Conservation (phyloP, 2,329 filamentous ascomycete genomes). For the Epichloe baconii region DNA sequence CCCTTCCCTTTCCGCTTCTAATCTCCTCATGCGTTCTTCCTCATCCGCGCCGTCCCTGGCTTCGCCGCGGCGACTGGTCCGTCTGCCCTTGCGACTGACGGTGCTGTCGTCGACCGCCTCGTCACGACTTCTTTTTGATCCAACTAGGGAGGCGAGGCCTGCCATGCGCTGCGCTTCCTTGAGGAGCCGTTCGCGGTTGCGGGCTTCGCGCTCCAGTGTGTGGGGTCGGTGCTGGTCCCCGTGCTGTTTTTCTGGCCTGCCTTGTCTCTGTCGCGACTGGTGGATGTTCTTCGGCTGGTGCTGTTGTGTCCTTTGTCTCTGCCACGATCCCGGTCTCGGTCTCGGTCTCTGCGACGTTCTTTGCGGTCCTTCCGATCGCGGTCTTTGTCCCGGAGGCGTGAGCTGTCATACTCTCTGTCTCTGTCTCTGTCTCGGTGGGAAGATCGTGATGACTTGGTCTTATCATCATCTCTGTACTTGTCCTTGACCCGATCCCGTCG, state of each 20-base stretch:
- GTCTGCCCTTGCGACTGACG: slow-evolving; percentile 23
- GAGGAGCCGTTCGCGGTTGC: slow-evolving; percentile 51
- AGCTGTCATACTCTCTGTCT: slow-evolving; percentile 27
- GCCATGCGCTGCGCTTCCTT: slow-evolving; percentile 57
- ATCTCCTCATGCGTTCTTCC: slow-evolving; percentile 39
- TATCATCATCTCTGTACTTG: slow-evolving; percentile 30
- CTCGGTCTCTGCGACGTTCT: slow-evolving; percentile 21
- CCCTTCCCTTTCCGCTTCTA: slow-evolving; percentile 48
- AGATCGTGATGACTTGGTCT: slow-evolving; percentile 25
- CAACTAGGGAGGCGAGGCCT: slow-evolving; percentile 32
- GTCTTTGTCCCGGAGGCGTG: slow-evolving; percentile 21
- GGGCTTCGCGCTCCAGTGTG: slow-evolving; percentile 54
- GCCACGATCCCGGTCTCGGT: slow-evolving; percentile 15
- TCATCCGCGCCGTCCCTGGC: slow-evolving; percentile 33
- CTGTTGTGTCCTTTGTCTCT: slow-evolving; percentile 15
- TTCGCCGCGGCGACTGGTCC: slow-evolving; percentile 35
- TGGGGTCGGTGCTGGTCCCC: slow-evolving; percentile 35
- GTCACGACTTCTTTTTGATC: slow-evolving; percentile 38
- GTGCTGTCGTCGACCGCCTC: slow-evolving; percentile 26
- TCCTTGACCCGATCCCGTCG: slow-evolving; percentile 31
- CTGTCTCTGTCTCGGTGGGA: slow-evolving; percentile 27
- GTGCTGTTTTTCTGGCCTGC: slow-evolving; percentile 12
- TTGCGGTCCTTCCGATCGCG: slow-evolving; percentile 25
- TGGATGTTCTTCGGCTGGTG: slow-evolving; percentile 22
- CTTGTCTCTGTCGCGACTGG: slow-evolving; percentile 22